These are phyloP conservation scores for Ustilago shanxiensis DNA, from an alignment of 1,284 basidiomycete genomes.

Conservation along the genomic window DNA sequence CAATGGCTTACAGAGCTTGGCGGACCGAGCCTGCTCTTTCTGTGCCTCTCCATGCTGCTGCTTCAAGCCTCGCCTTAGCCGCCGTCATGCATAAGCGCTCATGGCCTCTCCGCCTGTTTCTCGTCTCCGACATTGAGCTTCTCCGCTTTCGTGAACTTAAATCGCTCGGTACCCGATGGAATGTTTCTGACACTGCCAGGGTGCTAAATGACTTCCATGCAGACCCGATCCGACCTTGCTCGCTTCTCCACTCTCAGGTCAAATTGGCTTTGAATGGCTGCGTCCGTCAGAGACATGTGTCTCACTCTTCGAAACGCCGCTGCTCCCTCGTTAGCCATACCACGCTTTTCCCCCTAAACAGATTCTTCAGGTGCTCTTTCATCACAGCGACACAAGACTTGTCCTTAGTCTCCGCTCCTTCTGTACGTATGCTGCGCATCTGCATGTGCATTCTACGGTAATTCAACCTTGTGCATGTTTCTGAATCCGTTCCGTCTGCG, in stretches of 20 bases:
- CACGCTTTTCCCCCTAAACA: constrained; percentile 1
- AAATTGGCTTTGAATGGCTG: constrained; percentile 10
- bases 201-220: background rate
- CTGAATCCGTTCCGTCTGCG: background rate
- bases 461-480: background rate
- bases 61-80: no score
- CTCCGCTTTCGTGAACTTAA: constrained; percentile 3
- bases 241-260: background rate
- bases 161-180: background rate
- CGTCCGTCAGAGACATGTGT: constrained; percentile 31
- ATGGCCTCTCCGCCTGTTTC: background rate
- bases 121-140: background rate
- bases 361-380: no score
- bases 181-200: background rate
- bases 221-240: background rate
- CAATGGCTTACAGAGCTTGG: no score
- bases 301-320: constrained; percentile 28
- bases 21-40: background rate
- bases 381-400: background rate
- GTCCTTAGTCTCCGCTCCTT: background rate
- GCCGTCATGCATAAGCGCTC: background rate
- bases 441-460: background rate
- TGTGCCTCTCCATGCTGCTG: no score
- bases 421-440: background rate
- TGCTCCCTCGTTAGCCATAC: constrained; percentile 8